phyloP scores from a whole-genome alignment of 345 rosid species.

The Boechera stricta region DNA sequence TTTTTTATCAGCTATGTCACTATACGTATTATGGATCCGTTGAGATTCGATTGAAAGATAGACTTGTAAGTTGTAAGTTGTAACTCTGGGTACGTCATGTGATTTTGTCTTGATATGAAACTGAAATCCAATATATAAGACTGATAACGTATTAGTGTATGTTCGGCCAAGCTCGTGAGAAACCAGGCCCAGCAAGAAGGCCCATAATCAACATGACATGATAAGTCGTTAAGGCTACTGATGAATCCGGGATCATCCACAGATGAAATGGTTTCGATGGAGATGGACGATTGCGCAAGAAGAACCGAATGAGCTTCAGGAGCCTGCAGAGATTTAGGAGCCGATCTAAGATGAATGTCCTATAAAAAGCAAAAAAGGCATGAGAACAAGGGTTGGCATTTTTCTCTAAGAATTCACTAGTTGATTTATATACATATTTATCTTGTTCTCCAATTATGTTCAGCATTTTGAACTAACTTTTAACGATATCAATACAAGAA shows the following conservation, averaged over 20 bases:
- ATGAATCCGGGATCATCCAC: neutral
- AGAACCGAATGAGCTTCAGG: no score
- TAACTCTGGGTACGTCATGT: conserved; percentile 19
- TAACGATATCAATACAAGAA: neutral
- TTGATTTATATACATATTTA: neutral
- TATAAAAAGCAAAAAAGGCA: neutral
- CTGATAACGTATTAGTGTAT: neutral
- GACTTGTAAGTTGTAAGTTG: neutral
- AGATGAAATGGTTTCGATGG: neutral
- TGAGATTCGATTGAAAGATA: conserved; percentile 20
- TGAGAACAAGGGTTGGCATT: neutral
- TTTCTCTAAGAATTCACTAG: neutral
- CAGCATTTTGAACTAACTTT: neutral
- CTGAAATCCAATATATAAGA: conserved; percentile 13
- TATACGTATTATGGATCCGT: conserved; percentile 11
- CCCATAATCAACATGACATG: neutral
- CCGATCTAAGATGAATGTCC: neutral
- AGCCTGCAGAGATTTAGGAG: no score
- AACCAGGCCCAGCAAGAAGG: conserved; percentile 12
- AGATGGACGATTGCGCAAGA: no score
- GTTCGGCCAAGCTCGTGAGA: neutral
- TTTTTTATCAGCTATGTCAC: conserved; percentile 6
- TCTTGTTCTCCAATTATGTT: neutral
- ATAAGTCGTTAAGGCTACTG: neutral
- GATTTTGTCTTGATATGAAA: conserved; percentile 35